A percentile compares a stretch with the other conserved stretches of the same genome.
These are phyloP conservation scores for Botrytis fragariae DNA, from an alignment of 2,329 filamentous ascomycete genomes.

Conservation along the genomic window DNA sequence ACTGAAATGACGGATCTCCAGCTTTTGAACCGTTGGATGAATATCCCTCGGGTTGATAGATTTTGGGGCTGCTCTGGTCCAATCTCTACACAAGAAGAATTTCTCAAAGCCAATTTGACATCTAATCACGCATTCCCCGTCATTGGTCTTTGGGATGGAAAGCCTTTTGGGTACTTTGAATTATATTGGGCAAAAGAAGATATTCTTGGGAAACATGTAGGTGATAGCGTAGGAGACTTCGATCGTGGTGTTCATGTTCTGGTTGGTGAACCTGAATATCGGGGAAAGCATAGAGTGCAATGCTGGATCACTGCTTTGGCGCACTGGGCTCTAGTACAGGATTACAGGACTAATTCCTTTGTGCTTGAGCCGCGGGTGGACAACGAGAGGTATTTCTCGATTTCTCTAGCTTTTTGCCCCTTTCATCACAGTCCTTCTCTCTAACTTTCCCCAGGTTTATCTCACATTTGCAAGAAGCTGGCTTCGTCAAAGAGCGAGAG, in stretches of 20 bases:
- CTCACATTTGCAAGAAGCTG: constrained; percentile 65
- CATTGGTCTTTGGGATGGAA: constrained; percentile 90
- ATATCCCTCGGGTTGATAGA: constrained; percentile 74
- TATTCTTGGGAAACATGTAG: constrained; percentile 66
- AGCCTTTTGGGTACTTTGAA: constrained; percentile 96
- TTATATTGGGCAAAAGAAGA: constrained; percentile 99
- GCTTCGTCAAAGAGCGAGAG: constrained; percentile 85
- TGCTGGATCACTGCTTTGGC: constrained; percentile 82
- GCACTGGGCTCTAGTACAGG: constrained; percentile 79
- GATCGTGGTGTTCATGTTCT: constrained; percentile 87
- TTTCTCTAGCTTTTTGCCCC: background rate
- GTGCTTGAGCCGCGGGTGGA: constrained; percentile 89
- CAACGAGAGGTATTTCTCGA: constrained; percentile 70
- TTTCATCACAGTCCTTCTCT: background rate
- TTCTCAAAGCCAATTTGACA: constrained; percentile 64
- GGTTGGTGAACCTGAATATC: constrained; percentile 87
- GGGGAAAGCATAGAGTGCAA: constrained; percentile 72
- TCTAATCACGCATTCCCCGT: constrained; percentile 80
- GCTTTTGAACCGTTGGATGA: constrained; percentile 84
- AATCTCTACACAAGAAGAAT: constrained; percentile 57
- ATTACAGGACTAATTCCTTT: constrained; percentile 77
- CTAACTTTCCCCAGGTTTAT: constrained; percentile 50
- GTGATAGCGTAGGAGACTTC: constrained; percentile 69
- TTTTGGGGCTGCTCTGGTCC: constrained; percentile 74
- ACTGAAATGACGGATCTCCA: constrained; percentile 54